Percentiles rank a stretch among this genome's conserved stretches.
Evolutionary conservation across 768 basidiomycete genomes (phyloP).

Genomic region (Leccinum subgranulosum): DNA sequence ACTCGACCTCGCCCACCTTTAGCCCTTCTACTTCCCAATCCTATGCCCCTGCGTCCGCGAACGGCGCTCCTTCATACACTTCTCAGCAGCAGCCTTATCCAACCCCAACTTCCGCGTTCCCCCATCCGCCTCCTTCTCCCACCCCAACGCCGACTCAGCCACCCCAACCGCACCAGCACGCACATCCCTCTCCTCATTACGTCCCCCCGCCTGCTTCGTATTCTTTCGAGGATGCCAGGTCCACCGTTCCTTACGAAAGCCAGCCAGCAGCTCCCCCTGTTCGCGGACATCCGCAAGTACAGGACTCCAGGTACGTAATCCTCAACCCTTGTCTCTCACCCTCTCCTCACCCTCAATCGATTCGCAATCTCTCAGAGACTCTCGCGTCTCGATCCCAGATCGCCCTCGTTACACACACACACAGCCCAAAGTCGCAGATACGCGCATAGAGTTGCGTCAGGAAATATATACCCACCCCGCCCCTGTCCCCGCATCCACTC

Average conservation of each 20-base stretch:
- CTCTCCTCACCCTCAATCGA: conserved; percentile 6
- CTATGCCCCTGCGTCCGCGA: conserved; percentile 13
- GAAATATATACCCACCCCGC: conserved; percentile 23
- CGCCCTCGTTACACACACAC: conserved; percentile 19
- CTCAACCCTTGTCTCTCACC: not conserved
- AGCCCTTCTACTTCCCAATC: conserved; percentile 20
- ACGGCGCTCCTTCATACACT: conserved; percentile 10
- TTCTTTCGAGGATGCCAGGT: conserved; percentile 21
- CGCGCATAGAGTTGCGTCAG: conserved; percentile 26
- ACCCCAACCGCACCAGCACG: conserved; percentile 16
- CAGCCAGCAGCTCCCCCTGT: conserved; percentile 12
- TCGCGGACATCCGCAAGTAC: conserved; percentile 19
- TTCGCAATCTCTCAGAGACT: conserved; percentile 18
- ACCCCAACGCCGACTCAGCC: conserved; percentile 30
- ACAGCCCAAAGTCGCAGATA: conserved; percentile 19
- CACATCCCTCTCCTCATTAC: conserved; percentile 22
- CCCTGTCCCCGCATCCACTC: conserved; percentile 13
- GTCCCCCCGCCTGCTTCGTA: conserved; percentile 21
- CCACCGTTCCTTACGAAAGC: conserved; percentile 15
- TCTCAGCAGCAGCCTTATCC: conserved; percentile 16
- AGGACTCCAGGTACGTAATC: conserved; percentile 24
- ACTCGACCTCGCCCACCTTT: conserved; percentile 24
- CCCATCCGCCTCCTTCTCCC: conserved; percentile 27
- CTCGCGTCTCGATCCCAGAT: conserved; percentile 21
- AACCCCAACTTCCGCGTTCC: conserved; percentile 28